Evolutionary conservation across 768 basidiomycete genomes (phyloP).

Genomic region (Russula olivacea): DNA sequence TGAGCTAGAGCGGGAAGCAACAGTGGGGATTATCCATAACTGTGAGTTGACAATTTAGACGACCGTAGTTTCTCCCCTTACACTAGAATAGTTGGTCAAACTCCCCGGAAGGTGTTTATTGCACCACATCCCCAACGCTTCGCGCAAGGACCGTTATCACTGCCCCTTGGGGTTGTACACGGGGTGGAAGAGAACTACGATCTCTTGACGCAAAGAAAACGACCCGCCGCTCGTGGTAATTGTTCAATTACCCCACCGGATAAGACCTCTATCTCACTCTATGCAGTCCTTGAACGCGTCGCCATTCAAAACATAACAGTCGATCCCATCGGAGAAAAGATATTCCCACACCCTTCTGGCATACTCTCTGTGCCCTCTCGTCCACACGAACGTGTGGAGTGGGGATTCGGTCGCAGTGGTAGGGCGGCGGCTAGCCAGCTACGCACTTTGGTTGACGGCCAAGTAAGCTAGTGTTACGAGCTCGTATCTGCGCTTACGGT

Average conservation of each 20-base stretch:
- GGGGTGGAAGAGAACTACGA: slow-evolving; percentile 84
- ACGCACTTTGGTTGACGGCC: slow-evolving; percentile 56
- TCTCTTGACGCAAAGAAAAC: slow-evolving; percentile 51
- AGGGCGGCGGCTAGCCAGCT: slow-evolving; percentile 46
- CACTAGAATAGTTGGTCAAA: slow-evolving; percentile 68
- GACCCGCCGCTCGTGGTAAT: slow-evolving; percentile 50
- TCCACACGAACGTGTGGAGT: slow-evolving; percentile 65
- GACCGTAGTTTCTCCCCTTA: background rate
- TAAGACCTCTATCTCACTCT: background rate
- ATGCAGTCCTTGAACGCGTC: slow-evolving; percentile 40
- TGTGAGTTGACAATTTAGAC: slow-evolving; percentile 45
- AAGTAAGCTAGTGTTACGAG: slow-evolving; percentile 36
- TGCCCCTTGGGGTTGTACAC: slow-evolving; percentile 64
- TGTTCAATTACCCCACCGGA: background rate
- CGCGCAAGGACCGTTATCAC: slow-evolving; percentile 60
- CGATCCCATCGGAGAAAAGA: slow-evolving; percentile 53
- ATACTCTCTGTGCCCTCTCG: slow-evolving; percentile 51
- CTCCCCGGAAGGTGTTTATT: slow-evolving; percentile 79
- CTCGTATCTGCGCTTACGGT: slow-evolving; percentile 1
- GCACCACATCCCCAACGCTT: slow-evolving; percentile 70
- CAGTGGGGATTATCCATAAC: slow-evolving; percentile 92
- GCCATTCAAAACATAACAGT: slow-evolving; percentile 48
- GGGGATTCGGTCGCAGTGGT: slow-evolving; percentile 42
- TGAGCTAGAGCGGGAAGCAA: slow-evolving; percentile 83
- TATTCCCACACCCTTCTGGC: slow-evolving; percentile 58